A percentile compares a stretch with the other conserved stretches of the same genome.
Evolutionary conservation across 768 basidiomycete genomes (phyloP).

Genomic region (Sistotremastrum suecicum): DNA sequence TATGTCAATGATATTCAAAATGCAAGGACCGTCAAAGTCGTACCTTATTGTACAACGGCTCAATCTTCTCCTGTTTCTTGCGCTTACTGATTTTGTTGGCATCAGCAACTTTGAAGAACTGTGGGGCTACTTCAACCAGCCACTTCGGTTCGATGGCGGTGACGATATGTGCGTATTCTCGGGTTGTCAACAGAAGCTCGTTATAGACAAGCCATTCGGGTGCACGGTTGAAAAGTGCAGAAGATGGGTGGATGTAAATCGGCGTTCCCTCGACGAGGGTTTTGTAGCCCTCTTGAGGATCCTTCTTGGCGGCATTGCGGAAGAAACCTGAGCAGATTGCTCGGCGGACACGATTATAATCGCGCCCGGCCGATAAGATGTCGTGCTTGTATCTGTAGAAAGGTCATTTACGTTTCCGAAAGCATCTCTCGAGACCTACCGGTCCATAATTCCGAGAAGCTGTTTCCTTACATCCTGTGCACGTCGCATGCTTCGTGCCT

Average conservation of each 20-base stretch:
- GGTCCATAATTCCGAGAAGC: constrained; percentile 95
- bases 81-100: constrained; percentile 95
- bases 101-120: constrained; percentile 98
- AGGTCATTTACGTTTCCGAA: constrained; percentile 2
- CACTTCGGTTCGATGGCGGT: constrained; percentile 96
- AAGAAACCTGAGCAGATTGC: constrained; percentile 98
- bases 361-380: constrained; percentile 79
- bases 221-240: constrained; percentile 89
- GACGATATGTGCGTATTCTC: constrained; percentile 87
- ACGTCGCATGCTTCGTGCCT: constrained; percentile 90
- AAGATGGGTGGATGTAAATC: constrained; percentile 96
- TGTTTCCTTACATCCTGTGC: constrained; percentile 98
- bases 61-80: constrained; percentile 93
- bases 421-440: constrained; percentile 32
- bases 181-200: constrained; percentile 91
- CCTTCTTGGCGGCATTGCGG: constrained; percentile 97
- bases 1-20: constrained; percentile 1
- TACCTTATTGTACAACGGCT: constrained; percentile 84
- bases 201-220: constrained; percentile 97
- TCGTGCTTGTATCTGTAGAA: constrained; percentile 83
- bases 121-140: constrained; percentile 95
- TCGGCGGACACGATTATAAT: constrained; percentile 85
- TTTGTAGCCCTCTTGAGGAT: constrained; percentile 96
- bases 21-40: not conserved
- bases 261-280: constrained; percentile 96